These are phyloP conservation scores for Termitomyces sp. DNA, from an alignment of 768 basidiomycete genomes.

Conservation along the genomic window DNA sequence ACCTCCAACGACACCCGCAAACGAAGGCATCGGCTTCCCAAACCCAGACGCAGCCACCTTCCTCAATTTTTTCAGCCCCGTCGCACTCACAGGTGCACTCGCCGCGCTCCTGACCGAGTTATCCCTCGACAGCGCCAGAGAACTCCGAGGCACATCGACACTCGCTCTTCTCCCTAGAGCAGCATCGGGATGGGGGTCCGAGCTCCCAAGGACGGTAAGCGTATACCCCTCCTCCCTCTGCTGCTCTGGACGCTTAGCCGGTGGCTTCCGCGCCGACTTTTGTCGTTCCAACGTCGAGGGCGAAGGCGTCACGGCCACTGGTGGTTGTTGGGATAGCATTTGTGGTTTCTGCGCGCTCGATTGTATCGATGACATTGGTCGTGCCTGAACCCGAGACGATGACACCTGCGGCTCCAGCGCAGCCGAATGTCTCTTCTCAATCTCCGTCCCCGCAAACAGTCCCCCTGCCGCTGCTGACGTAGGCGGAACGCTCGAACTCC, in stretches of 20 bases:
- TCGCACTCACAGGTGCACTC: slow-evolving; percentile 19
- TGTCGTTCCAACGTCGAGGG: background rate
- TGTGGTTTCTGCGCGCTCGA: background rate
- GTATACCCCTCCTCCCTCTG: background rate
- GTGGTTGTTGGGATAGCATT: background rate
- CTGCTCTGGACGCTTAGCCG: background rate
- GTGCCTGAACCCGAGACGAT: background rate
- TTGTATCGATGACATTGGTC: background rate
- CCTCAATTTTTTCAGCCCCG: slow-evolving; percentile 9
- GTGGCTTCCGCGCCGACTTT: background rate
- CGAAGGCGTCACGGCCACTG: background rate
- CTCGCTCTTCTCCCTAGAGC: background rate
- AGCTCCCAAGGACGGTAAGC: background rate
- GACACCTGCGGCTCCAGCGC: background rate
- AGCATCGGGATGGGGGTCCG: background rate
- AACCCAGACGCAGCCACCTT: slow-evolving; percentile 10
- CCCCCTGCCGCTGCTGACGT: background rate
- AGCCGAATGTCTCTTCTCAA: background rate
- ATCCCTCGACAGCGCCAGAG: background rate
- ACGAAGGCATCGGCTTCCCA: slow-evolving; percentile 42
- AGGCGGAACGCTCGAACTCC: slow-evolving; percentile 4
- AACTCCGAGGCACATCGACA: background rate
- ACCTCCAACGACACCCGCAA: slow-evolving; percentile 17
- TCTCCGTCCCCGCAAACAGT: background rate
- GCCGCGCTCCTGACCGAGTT: slow-evolving; percentile 24